Evolutionary conservation across 169 alveolate genomes (phyloP).

Genomic region (Plasmodium cynomolgi): DNA sequence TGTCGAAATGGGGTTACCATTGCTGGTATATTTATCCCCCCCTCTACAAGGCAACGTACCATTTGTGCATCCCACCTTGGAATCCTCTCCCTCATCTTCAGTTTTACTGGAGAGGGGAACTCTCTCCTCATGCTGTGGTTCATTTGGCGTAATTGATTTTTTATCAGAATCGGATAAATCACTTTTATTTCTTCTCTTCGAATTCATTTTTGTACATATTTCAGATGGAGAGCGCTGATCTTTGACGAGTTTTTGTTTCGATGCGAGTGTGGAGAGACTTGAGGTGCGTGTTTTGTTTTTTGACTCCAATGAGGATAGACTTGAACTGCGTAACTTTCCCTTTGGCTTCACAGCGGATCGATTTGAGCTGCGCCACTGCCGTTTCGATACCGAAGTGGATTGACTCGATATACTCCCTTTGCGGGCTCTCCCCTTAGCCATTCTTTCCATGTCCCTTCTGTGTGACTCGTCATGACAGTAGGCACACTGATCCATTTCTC

Average conservation of each 20-base stretch:
- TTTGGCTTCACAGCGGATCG: background rate
- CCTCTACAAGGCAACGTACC: background rate
- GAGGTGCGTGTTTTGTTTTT: background rate
- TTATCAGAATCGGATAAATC: background rate
- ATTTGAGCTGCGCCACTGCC: background rate
- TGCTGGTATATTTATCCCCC: background rate
- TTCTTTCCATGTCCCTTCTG: background rate
- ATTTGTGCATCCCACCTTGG: background rate
- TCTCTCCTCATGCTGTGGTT: background rate
- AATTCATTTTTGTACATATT: background rate
- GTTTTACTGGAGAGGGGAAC: background rate
- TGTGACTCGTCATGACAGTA: background rate
- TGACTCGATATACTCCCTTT: background rate
- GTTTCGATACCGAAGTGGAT: background rate
- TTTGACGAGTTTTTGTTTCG: background rate
- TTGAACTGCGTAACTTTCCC: background rate
- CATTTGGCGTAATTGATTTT: background rate
- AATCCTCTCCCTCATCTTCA: background rate
- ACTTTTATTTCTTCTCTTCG: background rate
- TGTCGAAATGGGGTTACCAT: background rate
- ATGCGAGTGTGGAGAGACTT: background rate
- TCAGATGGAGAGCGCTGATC: background rate
- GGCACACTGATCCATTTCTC: slow-evolving; percentile 9
- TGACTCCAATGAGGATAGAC: background rate
- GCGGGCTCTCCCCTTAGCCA: background rate